These are phyloP conservation scores for Coemansia sp. DNA, from an alignment of 192 early-diverging fungal genomes.

Conservation along the genomic window DNA sequence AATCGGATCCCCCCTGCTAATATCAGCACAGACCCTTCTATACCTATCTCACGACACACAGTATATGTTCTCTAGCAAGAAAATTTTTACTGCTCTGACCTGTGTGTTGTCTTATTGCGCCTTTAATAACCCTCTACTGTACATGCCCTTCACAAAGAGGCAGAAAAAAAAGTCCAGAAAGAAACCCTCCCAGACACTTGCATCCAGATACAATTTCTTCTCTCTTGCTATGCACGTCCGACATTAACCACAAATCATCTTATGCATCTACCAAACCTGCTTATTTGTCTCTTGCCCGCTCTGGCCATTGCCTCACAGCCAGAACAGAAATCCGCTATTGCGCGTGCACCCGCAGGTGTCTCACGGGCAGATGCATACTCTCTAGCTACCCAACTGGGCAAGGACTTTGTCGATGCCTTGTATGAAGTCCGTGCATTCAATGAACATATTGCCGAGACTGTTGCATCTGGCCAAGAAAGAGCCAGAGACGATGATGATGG, in stretches of 20 bases:
- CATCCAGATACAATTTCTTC: background rate
- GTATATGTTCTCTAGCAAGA: background rate
- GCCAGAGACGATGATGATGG: slow-evolving; percentile 34
- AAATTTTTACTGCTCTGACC: background rate
- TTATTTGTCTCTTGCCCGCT: background rate
- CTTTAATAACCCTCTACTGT: background rate
- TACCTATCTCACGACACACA: background rate
- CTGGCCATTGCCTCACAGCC: background rate
- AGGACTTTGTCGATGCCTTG: slow-evolving; percentile 29
- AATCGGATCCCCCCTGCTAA: background rate
- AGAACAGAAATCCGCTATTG: background rate
- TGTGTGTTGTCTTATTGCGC: background rate
- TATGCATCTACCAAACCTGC: slow-evolving; percentile 8
- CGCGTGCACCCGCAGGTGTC: background rate
- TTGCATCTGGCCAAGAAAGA: slow-evolving; percentile 1
- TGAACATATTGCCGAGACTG: slow-evolving; percentile 12
- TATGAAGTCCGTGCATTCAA: slow-evolving; percentile 23
- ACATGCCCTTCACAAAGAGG: background rate
- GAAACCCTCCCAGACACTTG: background rate
- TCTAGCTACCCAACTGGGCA: slow-evolving; percentile 21
- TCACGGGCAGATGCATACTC: slow-evolving; percentile 25
- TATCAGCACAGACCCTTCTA: background rate
- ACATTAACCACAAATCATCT: background rate
- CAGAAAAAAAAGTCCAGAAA: background rate
- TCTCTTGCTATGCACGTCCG: background rate